Evolutionary conservation across 495 filamentous ascomycete genomes (phyloP).

Genomic region (Neurospora africana): DNA sequence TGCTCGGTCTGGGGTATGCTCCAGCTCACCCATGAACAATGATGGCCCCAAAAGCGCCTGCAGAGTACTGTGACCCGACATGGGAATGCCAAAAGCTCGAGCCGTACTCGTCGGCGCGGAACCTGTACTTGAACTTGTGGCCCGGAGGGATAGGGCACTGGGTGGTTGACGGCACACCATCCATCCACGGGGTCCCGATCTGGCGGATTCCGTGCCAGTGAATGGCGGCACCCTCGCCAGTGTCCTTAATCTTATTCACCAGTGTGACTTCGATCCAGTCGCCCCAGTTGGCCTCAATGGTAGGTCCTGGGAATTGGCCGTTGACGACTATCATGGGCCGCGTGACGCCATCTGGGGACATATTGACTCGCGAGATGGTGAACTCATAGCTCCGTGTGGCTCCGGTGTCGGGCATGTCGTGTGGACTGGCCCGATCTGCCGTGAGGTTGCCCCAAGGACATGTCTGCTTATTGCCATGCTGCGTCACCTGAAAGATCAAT

Average conservation of each 20-base stretch:
- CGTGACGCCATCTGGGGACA: conserved; percentile 5
- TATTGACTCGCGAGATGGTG: not conserved
- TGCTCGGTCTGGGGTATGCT: too few relatives aligned
- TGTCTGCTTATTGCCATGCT: not conserved
- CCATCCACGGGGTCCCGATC: conserved; percentile 12
- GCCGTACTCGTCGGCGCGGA: conserved; percentile 36
- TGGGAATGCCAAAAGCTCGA: conserved; percentile 34
- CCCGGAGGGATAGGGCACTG: conserved; percentile 38
- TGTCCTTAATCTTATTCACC: conserved; percentile 38
- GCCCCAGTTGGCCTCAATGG: conserved; percentile 45
- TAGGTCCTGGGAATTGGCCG: conserved; percentile 35
- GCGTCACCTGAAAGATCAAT: not conserved
- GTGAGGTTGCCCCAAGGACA: not conserved
- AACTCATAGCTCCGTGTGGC: not conserved
- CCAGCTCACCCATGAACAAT: conserved; percentile 34
- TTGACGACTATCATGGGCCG: conserved; percentile 17
- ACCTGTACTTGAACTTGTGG: conserved; percentile 27
- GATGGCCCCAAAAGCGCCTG: conserved; percentile 37
- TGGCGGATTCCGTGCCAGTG: conserved; percentile 44
- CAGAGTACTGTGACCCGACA: conserved; percentile 38
- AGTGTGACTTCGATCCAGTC: conserved; percentile 41
- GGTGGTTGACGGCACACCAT: conserved; percentile 32
- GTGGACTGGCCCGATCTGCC: not conserved
- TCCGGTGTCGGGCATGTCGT: not conserved
- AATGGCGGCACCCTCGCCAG: conserved; percentile 18